Base-by-base conservation (phyloP, 768 basidiomycete genomes). In the Porphyrellus cyaneotinctus region DNA sequence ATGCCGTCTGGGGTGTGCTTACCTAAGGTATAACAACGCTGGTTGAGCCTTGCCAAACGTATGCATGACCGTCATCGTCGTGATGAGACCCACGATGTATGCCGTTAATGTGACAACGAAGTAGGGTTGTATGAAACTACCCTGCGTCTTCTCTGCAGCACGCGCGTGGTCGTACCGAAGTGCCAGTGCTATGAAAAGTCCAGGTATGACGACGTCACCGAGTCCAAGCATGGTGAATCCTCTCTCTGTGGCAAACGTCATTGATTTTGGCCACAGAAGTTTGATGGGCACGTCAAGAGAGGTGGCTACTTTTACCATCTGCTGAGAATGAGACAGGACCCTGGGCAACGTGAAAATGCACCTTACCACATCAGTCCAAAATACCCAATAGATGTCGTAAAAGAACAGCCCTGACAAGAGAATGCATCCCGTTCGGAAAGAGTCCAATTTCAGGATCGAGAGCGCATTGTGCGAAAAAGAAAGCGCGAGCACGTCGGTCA, bases 321-420 rank as follows among this genome's bases (percentile, higher is more conserved):
- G 43, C 12, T 11, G 17, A 15, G 0, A 35, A 42, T 59, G 3
- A 62, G 53, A 43, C 18, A 47, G 28, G 30, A 35, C 28, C 38
- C 43, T 39, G 23, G 10, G 3, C 2, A 14, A 6, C 5, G 20
- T 58, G 23, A 54, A 46, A 9, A 33, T 18, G n/a, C 32, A 2
- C 74, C 87, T 66, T 67, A 89, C 89, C 70, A 92, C 89, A 62
- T 84, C 80, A 0, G 88, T 88, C 18, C 88, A 89, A 66, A 94
- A 95, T 3, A 95, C 92, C 91, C 91, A 97, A 80, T 86, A 95
- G 36, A 97, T 81, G 66, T 98, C 95, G 65, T 98, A 98, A 37
- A 97, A 42, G 72, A 97, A 92, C 22, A 99, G 74, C 6, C 91
- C 93, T 3, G 79, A 78, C 6, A 99, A 75, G 4, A 97, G 78